These are phyloP conservation scores for Teunomyces gatunensis DNA, from an alignment of 805 yeast species.

Conservation along the genomic window DNA sequence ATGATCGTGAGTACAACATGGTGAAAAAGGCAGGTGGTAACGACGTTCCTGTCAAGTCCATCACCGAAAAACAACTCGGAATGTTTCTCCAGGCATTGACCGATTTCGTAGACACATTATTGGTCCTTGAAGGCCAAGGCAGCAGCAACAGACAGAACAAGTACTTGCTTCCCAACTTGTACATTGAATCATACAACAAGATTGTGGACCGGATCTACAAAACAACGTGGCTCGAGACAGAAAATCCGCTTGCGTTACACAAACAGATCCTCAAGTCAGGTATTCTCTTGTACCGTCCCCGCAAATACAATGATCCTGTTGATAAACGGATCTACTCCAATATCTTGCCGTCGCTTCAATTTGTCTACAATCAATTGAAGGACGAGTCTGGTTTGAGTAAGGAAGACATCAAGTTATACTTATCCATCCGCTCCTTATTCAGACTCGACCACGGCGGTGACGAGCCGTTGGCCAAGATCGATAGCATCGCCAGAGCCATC, in stretches of 20 bases:
- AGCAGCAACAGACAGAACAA: constrained; percentile 9
- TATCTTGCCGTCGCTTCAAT: constrained; percentile 21
- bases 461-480: constrained; percentile 13
- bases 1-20: constrained; percentile 26
- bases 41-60: constrained; percentile 13
- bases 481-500: constrained; percentile 10
- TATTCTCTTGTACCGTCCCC: constrained; percentile 28
- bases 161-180: constrained; percentile 16
- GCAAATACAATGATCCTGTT: constrained; percentile 16
- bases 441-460: constrained; percentile 11
- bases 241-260: constrained; percentile 19
- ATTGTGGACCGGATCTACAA: constrained; percentile 23
- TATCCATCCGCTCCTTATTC: constrained; percentile 17
- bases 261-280: constrained; percentile 26
- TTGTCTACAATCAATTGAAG: constrained; percentile 21
- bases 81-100: constrained; percentile 18
- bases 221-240: constrained; percentile 24
- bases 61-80: constrained; percentile 23
- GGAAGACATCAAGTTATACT: constrained; percentile 18
- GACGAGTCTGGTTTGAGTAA: constrained; percentile 11
- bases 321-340: constrained; percentile 16
- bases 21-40: constrained; percentile 4
- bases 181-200: constrained; percentile 23
- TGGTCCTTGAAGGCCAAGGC: constrained; percentile 15
- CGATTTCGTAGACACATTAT: constrained; percentile 22